Base-by-base conservation (phyloP, 192 early-diverging fungal genomes). In the Paraglomus brasilianum region DNA sequence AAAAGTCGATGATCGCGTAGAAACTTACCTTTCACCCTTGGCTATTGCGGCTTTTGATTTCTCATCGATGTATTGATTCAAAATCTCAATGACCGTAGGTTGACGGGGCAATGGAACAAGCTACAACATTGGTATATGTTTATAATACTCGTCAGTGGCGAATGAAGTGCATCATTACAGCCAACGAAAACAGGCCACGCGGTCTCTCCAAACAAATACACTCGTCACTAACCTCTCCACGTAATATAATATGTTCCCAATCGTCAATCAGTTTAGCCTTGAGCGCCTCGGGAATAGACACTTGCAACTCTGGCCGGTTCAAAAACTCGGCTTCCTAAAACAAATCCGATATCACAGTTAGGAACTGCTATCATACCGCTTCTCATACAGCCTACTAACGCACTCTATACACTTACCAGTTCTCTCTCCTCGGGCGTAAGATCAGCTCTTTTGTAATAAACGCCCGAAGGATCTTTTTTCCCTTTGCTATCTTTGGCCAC, bases 181-280 rank as follows among this genome's bases (percentile, higher is more conserved):
- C 30, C 30, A 30, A 30, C 30, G 30, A 30, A 30, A 30, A 30
- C 30, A 30, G 3, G 30, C 30, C 30, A 30, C 30, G 30, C 30
- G 3, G 30, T 30, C 30, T 30, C 30, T 30, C 30, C 30, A 30
- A 1, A 30, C 30, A 30, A 30, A 30, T 3, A 30, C 30, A 30
- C 30, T 30, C 30, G 30, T 30, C 30, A 30, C 30, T 3, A 30
- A 30, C 30, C 30, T 30, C 30, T 30, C 30, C 30, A 30, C 30
- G 30, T 30, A 30, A 3, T 30, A 30, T 96, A 15, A 99, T 85
- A 53, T 88, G 88, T 71, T 97, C 95, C 97, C 97, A 99, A 68
- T 99, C 97, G 62, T 99, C 95, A 41, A 99, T 92, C 24, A 99
- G 81, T 65, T 91, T 87, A 5, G 88, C 78, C 72, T 93, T 92